Base-by-base conservation (phyloP, 495 filamentous ascomycete species). In the Trichoderma asperelloides region DNA sequence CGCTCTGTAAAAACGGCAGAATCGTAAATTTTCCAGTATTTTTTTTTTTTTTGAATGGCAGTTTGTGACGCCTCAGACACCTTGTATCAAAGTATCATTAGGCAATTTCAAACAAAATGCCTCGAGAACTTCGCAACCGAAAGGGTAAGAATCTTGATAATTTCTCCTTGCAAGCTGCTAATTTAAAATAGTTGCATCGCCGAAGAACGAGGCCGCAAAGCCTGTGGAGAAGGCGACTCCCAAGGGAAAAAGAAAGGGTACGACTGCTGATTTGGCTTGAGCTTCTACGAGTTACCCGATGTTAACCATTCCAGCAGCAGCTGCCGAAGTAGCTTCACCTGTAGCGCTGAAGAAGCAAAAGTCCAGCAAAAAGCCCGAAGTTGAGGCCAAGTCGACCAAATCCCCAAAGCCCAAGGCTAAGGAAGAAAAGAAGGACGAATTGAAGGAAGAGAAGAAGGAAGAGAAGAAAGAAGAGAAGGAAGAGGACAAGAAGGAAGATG, bases 401-500 rank as follows among this genome's bases (percentile, higher is more conserved):
- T 16, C 64, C 16, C 18, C 7, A 57, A 39, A 41, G 16, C 9
- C 65, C 1, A 55, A 67, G 51, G 30, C 43, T 2, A 37, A 57
- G 18, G 33, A 67, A 45, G 40, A 47, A 23, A 30, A 66, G 68
- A 63, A 68, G 15, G 79, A 78, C 71, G 62, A 66, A 69, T 25
- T 72, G 40, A 68, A 40, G 67, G 69, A 73, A 66, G 66, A 71
- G 70, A 67, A 70, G 30, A 71, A 69, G 21, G 74, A 77, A 21
- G 67, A 71, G 9, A 74, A 78, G 18, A 71, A 69, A 43, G 74
- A 78, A 15, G 76, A 69, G 45, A 65, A 71, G 30, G 70, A 69
- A n/a, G 74, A 76, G 23, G 68, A 71, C 8, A 73, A 78, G 18
- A 71, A 69, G 49, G 75, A 78, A 18, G 76, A 70, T 13, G 78